Percentiles rank a stretch among this genome's conserved stretches.
Evolutionary conservation across 2,329 filamentous ascomycete genomes (phyloP).

Genomic region (Chaetomium strumarium): DNA sequence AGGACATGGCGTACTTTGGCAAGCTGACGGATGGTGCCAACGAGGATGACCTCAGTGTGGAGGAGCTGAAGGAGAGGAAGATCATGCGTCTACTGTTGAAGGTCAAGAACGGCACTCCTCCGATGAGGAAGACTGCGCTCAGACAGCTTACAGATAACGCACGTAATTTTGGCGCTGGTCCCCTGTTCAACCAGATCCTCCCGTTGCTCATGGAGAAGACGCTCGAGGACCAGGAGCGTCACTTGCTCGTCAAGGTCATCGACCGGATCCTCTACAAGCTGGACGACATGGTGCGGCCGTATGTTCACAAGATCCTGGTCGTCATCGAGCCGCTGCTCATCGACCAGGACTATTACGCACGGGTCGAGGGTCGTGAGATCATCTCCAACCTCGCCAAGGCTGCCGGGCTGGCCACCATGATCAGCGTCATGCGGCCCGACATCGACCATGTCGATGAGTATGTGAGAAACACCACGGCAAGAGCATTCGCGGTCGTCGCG

Average conservation of each 20-base stretch:
- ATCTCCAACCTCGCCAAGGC: slow-evolving; percentile 98
- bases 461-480: slow-evolving; percentile 92
- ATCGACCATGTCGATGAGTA: slow-evolving; percentile 99
- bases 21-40: slow-evolving; percentile 93
- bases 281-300: slow-evolving; percentile 91
- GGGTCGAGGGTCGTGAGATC: slow-evolving; percentile 96
- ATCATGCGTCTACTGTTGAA: slow-evolving; percentile 96
- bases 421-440: slow-evolving; percentile 97
- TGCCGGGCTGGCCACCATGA: slow-evolving; percentile 96
- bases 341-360: slow-evolving; percentile 98
- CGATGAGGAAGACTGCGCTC: slow-evolving; percentile 96
- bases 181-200: slow-evolving; percentile 95
- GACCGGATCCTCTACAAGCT: slow-evolving; percentile 98
- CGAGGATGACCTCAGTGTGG: slow-evolving; percentile 85
- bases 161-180: slow-evolving; percentile 86
- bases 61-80: slow-evolving; percentile 95
- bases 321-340: slow-evolving; percentile 99
- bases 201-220: slow-evolving; percentile 98
- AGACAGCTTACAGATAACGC: slow-evolving; percentile 97
- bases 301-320: slow-evolving; percentile 96
- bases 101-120: slow-evolving; percentile 98
- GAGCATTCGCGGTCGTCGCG: slow-evolving; percentile 94
- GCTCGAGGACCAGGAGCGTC: slow-evolving; percentile 93
- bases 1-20: slow-evolving; percentile 98
- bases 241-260: slow-evolving; percentile 97